Evolutionary conservation across 768 basidiomycete species (phyloP).

Genomic region (Trametes punicea): DNA sequence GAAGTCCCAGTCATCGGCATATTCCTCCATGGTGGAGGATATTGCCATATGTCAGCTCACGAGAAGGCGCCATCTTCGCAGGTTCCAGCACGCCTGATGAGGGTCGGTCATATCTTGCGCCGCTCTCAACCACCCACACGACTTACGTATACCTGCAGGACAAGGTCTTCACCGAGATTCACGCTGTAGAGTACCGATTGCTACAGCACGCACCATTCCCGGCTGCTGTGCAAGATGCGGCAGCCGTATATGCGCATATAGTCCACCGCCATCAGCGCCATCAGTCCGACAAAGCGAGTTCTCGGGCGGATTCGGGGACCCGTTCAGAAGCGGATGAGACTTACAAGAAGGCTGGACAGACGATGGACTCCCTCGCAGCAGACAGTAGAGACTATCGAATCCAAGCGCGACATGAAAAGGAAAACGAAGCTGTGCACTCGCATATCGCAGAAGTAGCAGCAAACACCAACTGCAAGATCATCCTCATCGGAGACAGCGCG

Average conservation of each 20-base stretch:
- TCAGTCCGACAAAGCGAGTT: not conserved
- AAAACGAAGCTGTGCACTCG: constrained; percentile 9
- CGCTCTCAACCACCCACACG: no score
- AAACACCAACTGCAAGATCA: constrained; percentile 32
- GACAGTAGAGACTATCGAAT: constrained; percentile 6
- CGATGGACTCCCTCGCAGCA: constrained; percentile 8
- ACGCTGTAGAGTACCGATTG: constrained; percentile 49
- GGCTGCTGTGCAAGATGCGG: constrained; percentile 51
- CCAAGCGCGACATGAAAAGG: constrained; percentile 2
- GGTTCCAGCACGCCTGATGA: constrained; percentile 45
- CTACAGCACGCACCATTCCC: constrained; percentile 52
- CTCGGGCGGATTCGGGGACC: not conserved
- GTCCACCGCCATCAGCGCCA: constrained; percentile 27
- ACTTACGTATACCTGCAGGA: constrained; percentile 19
- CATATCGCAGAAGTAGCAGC: constrained; percentile 10
- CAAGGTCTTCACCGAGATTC: constrained; percentile 34
- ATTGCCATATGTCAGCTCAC: constrained; percentile 56
- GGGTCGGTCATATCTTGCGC: constrained; percentile 28
- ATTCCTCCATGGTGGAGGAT: constrained; percentile 55
- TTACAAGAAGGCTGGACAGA: not conserved
- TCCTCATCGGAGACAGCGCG: constrained; percentile 53
- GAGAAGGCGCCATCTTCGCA: constrained; percentile 45
- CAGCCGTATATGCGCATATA: constrained; percentile 48
- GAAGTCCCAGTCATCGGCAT: constrained; percentile 41
- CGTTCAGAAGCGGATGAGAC: not conserved